phyloP scores from a whole-genome alignment of 2,329 filamentous ascomycete genomes.

The Monilinia vaccinii-corymbosi region DNA sequence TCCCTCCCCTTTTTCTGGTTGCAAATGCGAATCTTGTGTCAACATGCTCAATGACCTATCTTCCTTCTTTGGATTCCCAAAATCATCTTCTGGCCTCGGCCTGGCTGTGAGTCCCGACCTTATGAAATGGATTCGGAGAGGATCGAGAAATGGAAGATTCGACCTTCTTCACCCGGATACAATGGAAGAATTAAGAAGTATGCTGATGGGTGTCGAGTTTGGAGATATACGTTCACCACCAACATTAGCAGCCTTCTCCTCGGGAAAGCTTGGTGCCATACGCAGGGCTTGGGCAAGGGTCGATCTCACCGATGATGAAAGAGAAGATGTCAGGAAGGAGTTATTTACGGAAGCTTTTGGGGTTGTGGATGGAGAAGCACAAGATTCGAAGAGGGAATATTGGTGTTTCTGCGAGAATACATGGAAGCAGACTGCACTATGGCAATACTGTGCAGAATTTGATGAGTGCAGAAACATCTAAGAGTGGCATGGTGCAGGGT shows the following conservation, averaged over 20 bases:
- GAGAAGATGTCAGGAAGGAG: neutral
- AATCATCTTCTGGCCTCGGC: neutral
- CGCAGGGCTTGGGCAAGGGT: neutral
- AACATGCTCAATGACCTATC: constrained; percentile 6
- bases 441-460: neutral
- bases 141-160: neutral
- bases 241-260: neutral
- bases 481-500: neutral
- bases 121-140: constrained; percentile 3
- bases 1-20: neutral
- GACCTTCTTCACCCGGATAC: neutral
- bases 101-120: neutral
- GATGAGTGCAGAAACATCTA: neutral
- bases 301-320: neutral
- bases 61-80: neutral
- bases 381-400: neutral
- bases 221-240: neutral
- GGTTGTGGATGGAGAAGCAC: neutral
- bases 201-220: neutral
- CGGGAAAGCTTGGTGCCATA: neutral
- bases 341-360: neutral
- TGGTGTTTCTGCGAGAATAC: neutral
- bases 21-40: neutral
- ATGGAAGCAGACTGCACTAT: neutral
- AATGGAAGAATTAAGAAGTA: neutral